A percentile compares a stretch with the other conserved stretches of the same genome.
Conservation (phyloP, 768 basidiomycete species). For the Phylloporus scabripes region DNA sequence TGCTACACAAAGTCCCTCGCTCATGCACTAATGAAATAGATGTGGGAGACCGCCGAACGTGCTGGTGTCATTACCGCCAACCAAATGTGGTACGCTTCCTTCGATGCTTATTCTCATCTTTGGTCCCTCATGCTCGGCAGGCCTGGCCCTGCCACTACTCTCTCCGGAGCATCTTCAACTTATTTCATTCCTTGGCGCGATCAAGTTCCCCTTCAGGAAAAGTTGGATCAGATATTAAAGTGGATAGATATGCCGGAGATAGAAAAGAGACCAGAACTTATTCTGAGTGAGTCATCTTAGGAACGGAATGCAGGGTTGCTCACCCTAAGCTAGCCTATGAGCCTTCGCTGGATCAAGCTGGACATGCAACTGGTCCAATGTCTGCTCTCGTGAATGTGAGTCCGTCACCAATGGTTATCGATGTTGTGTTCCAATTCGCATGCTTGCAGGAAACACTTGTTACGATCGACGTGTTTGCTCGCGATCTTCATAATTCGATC, state of each 20-base stretch:
- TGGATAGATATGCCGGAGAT: conserved; percentile 76
- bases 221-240: conserved; percentile 69
- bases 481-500: conserved; percentile 58
- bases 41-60: conserved; percentile 85
- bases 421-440: neutral
- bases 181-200: conserved; percentile 81
- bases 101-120: neutral
- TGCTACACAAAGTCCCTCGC: neutral
- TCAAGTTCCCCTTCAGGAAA: conserved; percentile 48
- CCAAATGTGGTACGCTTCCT: conserved; percentile 75
- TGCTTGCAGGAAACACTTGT: conserved; percentile 51
- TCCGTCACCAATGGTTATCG: neutral
- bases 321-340: conserved; percentile 56
- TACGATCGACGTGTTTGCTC: conserved; percentile 70
- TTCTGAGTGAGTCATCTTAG: conserved; percentile 48
- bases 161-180: conserved; percentile 57
- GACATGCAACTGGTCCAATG: conserved; percentile 65
- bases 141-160: conserved; percentile 78
- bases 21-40: conserved; percentile 38
- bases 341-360: conserved; percentile 82
- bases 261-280: conserved; percentile 67
- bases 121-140: conserved; percentile 30
- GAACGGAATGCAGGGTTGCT: neutral
- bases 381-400: conserved; percentile 68
- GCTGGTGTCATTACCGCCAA: conserved; percentile 75